Base-by-base conservation (phyloP, 2,329 filamentous ascomycete genomes). In the Claviceps purpurea region DNA sequence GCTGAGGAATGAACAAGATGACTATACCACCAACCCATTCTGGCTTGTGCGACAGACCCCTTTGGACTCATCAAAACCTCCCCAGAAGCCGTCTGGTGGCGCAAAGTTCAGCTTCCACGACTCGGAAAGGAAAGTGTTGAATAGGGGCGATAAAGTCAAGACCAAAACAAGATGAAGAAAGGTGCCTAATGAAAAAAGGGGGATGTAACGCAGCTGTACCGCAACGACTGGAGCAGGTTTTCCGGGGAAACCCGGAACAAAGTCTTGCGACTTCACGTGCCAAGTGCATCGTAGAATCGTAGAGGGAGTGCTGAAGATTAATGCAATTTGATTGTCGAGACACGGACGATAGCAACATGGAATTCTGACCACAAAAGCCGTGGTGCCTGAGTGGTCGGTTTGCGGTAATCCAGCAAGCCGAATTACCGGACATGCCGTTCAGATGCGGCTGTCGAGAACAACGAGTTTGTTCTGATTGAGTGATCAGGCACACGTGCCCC, bases 341-440 rank as follows among this genome's bases (percentile, higher is more conserved):
- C 26, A 38, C 40, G 40, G 7, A 16, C 40, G 24, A 41, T 22
- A 18, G 40, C 26, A 50, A 20, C 24, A 44, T 34, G 13, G 38
- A 13, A 24, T 3, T n/a, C 18, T 11, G 8, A 10, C 30, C 40
- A 20, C 13, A 50, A 42, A 30, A 44, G 30, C 18, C 18, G 6
- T 16, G 14, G 30, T 11, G 40, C 26, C 22, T 54, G 50, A 47
- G 22, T 47, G 37, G 16, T 48, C 46, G 18, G 30, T 37, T 3
- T 48, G 47, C 46, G 56, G 54, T 52, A 55, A 54, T 57, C 56
- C 50, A 51, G 49, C 52, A 30, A 52, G 47, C 42, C 58, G 60
- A 57, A 63, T 62, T 60, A 69, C 66, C 67, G 64, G 67, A 60
- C 65, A 60, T 68, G 68, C 67, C 67, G 64, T 70, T 66, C 66